These are phyloP conservation scores for Stephanocyclus meneghinianus DNA, from an alignment of 352 stramenopile species.

Conservation along the genomic window DNA sequence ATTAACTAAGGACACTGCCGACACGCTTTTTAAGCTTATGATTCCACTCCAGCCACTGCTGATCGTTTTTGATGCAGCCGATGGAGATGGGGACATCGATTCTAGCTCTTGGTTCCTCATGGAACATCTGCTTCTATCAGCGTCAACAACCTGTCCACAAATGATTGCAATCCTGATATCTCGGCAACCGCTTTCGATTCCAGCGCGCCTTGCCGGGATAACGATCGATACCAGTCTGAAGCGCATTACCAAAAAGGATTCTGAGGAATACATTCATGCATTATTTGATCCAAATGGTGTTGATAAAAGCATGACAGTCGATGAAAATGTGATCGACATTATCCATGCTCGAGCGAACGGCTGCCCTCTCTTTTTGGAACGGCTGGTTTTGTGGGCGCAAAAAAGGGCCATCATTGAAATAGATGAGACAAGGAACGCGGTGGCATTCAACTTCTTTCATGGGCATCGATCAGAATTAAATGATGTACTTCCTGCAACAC, in stretches of 20 bases:
- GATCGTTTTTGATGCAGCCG: conserved; percentile 43
- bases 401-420: conserved; percentile 46
- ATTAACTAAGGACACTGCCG: conserved; percentile 35
- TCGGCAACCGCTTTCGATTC: conserved; percentile 12
- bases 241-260: conserved; percentile 29
- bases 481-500: conserved; percentile 21
- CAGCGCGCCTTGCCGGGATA: conserved; percentile 4
- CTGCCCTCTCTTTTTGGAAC: conserved; percentile 42
- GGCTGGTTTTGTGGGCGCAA: conserved; percentile 43
- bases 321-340: conserved; percentile 23
- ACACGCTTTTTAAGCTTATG: conserved; percentile 37
- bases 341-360: conserved; percentile 32
- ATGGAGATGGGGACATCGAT: conserved; percentile 35
- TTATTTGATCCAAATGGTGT: conserved; percentile 30
- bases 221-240: conserved; percentile 22
- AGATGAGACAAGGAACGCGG: conserved; percentile 34
- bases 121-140: conserved; percentile 28
- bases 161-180: conserved; percentile 31
- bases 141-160: conserved; percentile 36
- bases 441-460: conserved; percentile 25
- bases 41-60: conserved; percentile 46
- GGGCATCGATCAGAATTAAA: background rate
- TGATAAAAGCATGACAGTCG: conserved; percentile 26
- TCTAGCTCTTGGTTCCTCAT: conserved; percentile 35
- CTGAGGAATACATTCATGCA: conserved; percentile 20